A percentile compares a stretch with the other conserved stretches of the same genome.
phyloP scores from a whole-genome alignment of 2,329 filamentous ascomycete species.

The Xylariaceae sp. region DNA sequence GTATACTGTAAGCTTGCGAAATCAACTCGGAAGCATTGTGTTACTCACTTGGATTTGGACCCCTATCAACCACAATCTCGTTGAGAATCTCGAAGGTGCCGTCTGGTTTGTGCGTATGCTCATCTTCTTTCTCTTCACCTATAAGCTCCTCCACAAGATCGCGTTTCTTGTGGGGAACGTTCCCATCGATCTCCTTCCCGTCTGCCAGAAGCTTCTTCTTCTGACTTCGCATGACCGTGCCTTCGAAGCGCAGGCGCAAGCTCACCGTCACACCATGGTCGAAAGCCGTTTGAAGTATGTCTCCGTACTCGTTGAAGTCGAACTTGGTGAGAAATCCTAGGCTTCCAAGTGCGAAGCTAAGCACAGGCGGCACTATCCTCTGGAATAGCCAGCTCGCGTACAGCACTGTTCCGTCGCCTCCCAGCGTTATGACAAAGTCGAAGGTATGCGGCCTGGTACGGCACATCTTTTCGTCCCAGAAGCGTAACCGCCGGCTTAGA shows the following conservation, averaged over 20 bases:
- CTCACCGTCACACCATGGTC: conserved; percentile 83
- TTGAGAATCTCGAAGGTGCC: conserved; percentile 88
- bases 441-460: conserved; percentile 76
- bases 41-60: conserved; percentile 79
- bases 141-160: conserved; percentile 88
- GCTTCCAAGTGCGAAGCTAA: conserved; percentile 88
- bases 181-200: conserved; percentile 27
- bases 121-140: conserved; percentile 78
- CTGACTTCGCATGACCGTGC: conserved; percentile 82
- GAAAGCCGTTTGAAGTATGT: conserved; percentile 69
- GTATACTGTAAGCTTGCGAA: conserved; percentile 7
- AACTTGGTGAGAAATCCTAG: conserved; percentile 96
- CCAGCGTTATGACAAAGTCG: conserved; percentile 88
- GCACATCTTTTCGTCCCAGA: conserved; percentile 81
- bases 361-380: conserved; percentile 84
- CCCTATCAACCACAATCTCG: conserved; percentile 92
- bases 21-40: neutral
- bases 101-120: conserved; percentile 80
- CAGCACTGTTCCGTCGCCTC: conserved; percentile 93
- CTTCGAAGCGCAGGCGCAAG: conserved; percentile 84
- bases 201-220: conserved; percentile 35
- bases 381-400: conserved; percentile 98
- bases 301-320: conserved; percentile 72
- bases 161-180: conserved; percentile 41
- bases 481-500: conserved; percentile 59